phyloP scores from a whole-genome alignment of 176 grass and related monocot species.

The Echinochloa phyllopogon region DNA sequence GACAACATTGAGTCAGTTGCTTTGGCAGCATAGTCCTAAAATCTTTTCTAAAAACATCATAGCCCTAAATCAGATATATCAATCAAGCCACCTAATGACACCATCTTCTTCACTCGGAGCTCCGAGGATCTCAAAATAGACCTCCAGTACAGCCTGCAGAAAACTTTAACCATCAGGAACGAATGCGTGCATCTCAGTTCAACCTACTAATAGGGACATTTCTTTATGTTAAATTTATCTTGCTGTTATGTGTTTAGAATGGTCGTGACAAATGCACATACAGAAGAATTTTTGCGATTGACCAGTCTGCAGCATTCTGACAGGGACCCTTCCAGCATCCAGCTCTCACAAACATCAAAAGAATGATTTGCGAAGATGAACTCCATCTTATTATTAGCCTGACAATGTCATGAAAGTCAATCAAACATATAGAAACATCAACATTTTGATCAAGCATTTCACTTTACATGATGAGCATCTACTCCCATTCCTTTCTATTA shows the following conservation, averaged over 20 bases:
- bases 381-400: constrained; percentile 87
- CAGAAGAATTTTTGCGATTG: constrained; percentile 78
- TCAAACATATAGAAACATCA: constrained; percentile 30
- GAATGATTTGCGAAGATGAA: constrained; percentile 72
- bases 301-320: constrained; percentile 75
- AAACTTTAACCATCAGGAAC: constrained; percentile 6
- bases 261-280: constrained; percentile 42
- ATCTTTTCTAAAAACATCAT: constrained; percentile 1
- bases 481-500: neutral
- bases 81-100: constrained; percentile 79
- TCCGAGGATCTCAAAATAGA: constrained; percentile 77
- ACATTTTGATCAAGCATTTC: constrained; percentile 10
- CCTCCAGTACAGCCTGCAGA: constrained; percentile 66
- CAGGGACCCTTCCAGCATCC: constrained; percentile 79
- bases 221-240: constrained; percentile 8
- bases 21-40: neutral
- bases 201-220: neutral
- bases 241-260: constrained; percentile 10
- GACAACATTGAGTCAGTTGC: constrained; percentile 10
- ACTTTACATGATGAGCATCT: neutral
- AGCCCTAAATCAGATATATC: constrained; percentile 10
- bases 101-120: constrained; percentile 84
- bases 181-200: neutral
- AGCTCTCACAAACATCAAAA: constrained; percentile 88
- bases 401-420: constrained; percentile 23